These are phyloP conservation scores for Rhizopus sp. DNA, from an alignment of 371 early-diverging fungal species.

Conservation along the genomic window DNA sequence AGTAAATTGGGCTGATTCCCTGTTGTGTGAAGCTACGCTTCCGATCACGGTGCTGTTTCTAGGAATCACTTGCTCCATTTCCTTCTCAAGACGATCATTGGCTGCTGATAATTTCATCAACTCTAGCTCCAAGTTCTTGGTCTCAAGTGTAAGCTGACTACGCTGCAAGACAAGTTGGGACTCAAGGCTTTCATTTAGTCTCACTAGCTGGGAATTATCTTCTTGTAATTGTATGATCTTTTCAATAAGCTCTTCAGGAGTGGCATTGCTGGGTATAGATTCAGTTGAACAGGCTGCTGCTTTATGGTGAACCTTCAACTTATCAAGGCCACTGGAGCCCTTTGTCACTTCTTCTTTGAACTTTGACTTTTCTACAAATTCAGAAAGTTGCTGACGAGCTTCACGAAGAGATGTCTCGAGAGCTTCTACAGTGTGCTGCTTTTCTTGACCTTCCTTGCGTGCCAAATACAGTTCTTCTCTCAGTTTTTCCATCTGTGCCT, in stretches of 20 bases:
- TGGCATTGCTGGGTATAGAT: background rate
- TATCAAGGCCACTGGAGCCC: background rate
- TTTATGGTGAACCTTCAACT: background rate
- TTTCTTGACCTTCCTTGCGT: constrained; percentile 15
- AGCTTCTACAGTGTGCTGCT: constrained; percentile 1
- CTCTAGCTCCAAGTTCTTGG: constrained; percentile 45
- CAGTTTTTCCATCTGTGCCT: constrained; percentile 10
- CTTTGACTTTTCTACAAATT: background rate
- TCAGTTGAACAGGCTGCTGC: background rate
- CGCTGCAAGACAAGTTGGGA: constrained; percentile 44
- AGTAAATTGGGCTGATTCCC: constrained; percentile 28
- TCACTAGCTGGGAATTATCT: constrained; percentile 40
- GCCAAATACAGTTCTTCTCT: constrained; percentile 8
- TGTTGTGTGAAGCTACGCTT: constrained; percentile 7
- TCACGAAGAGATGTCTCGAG: constrained; percentile 10
- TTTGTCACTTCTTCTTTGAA: background rate
- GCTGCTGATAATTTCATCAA: constrained; percentile 47
- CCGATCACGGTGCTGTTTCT: constrained; percentile 16
- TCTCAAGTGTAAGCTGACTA: constrained; percentile 37
- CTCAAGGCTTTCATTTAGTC: constrained; percentile 41
- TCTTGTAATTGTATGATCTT: constrained; percentile 32
- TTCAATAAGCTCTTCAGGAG: constrained; percentile 27
- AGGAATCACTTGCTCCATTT: constrained; percentile 49
- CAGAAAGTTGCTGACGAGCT: constrained; percentile 4
- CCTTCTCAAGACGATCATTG: constrained; percentile 52